These are phyloP conservation scores for Nicotiana otophora DNA, from an alignment of 257 asterid species.

Conservation along the genomic window DNA sequence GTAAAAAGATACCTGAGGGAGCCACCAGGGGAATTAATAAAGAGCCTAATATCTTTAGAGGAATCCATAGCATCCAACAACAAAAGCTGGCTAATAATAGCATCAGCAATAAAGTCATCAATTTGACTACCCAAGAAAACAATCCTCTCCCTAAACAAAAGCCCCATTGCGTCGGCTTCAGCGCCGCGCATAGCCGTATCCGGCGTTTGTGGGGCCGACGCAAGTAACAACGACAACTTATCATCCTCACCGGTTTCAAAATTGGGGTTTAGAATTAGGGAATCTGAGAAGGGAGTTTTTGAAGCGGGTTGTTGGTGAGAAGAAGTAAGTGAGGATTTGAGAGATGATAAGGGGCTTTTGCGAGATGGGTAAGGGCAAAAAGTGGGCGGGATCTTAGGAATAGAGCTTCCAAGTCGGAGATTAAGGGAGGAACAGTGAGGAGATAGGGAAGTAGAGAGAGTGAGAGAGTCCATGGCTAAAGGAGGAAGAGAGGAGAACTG, in stretches of 20 bases:
- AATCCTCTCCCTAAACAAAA: conserved; percentile 82
- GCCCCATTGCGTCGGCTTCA: conserved; percentile 76
- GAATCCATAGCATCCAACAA: conserved; percentile 86
- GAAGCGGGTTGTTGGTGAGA: conserved; percentile 25
- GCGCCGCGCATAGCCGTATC: conserved; percentile 62
- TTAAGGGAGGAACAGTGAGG: neutral
- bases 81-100: conserved; percentile 78
- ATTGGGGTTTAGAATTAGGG: neutral
- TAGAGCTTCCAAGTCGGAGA: neutral
- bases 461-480: conserved; percentile 47
- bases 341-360: conserved; percentile 15
- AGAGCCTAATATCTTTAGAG: conserved; percentile 75
- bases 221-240: conserved; percentile 31
- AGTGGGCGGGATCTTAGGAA: neutral
- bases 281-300: conserved; percentile 14
- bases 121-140: conserved; percentile 70
- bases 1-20: conserved; percentile 58
- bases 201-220: conserved; percentile 50
- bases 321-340: conserved; percentile 15
- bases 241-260: conserved; percentile 14
- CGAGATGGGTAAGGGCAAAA: conserved; percentile 19
- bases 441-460: conserved; percentile 49
- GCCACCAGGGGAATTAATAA: conserved; percentile 90
- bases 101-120: conserved; percentile 86
- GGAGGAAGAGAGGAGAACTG: conserved; percentile 19